These are phyloP conservation scores for Phytopythium vexans DNA, from an alignment of 352 stramenopile species.

Conservation along the genomic window DNA sequence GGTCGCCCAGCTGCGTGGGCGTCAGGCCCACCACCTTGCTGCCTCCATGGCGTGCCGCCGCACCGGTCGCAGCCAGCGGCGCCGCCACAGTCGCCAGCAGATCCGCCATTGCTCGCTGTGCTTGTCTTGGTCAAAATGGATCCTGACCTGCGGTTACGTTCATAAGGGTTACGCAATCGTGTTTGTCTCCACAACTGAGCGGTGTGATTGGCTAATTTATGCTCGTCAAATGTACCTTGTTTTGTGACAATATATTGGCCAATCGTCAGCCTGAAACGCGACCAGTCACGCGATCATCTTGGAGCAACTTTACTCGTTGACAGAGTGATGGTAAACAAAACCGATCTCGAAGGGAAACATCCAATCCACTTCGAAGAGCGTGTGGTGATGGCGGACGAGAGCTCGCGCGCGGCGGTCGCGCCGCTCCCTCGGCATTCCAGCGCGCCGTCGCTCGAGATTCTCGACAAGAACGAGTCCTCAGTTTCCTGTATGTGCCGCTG, in stretches of 20 bases:
- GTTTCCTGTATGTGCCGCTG: background rate
- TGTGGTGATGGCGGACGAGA: too few relatives aligned
- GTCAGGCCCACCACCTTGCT: conserved; percentile 41
- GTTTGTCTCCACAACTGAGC: too few relatives aligned
- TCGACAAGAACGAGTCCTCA: background rate
- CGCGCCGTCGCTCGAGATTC: background rate
- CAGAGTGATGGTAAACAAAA: too few relatives aligned
- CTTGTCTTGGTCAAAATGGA: background rate
- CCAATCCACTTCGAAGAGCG: too few relatives aligned
- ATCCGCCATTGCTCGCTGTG: conserved; percentile 29
- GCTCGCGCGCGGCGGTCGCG: background rate
- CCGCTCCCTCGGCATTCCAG: background rate
- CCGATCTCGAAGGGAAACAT: too few relatives aligned
- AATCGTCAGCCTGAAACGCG: too few relatives aligned
- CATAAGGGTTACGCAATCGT: background rate
- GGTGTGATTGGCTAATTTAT: too few relatives aligned
- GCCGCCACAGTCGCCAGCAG: conserved; percentile 36
- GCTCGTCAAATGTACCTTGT: too few relatives aligned
- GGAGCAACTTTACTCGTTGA: too few relatives aligned
- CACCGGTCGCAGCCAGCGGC: conserved; percentile 9
- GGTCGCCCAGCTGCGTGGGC: conserved; percentile 29
- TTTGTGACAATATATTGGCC: too few relatives aligned
- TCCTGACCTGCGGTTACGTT: background rate
- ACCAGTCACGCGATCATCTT: too few relatives aligned
- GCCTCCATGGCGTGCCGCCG: conserved; percentile 11